phyloP scores from a whole-genome alignment of 78 protist species.

The Paulinella micropora region DNA sequence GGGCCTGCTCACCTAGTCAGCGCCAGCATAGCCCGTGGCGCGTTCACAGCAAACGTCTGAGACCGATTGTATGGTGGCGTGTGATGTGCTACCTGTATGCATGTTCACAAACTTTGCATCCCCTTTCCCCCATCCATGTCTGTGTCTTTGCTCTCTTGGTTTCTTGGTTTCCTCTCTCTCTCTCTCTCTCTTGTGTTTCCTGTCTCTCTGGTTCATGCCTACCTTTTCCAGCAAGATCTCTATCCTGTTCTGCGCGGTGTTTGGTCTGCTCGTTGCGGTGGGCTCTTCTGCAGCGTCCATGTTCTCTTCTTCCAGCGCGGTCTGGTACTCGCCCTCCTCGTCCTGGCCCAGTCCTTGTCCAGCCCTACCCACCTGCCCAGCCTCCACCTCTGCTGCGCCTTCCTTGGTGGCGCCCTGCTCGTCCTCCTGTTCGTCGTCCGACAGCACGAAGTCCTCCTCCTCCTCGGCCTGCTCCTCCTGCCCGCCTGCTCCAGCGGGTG shows the following conservation, averaged over 20 bases:
- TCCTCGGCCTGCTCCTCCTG: constrained; percentile 21
- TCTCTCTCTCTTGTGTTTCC: constrained; percentile 13
- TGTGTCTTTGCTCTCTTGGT: not conserved
- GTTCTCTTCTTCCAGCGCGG: not conserved
- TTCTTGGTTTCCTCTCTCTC: constrained; percentile 5
- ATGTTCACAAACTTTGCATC: too few species aligned
- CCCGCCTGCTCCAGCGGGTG: too few species aligned
- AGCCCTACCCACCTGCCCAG: constrained; percentile 6
- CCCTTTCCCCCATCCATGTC: not conserved
- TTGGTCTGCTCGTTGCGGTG: too few species aligned
- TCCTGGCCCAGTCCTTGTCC: too few species aligned
- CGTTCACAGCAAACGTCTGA: too few species aligned
- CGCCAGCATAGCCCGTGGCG: not conserved
- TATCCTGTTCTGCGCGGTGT: too few species aligned
- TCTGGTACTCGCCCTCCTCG: not conserved
- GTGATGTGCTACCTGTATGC: too few species aligned
- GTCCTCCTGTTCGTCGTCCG: too few species aligned
- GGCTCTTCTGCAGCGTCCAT: constrained; percentile 22
- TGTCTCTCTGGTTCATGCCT: too few species aligned
- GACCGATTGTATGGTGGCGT: too few species aligned
- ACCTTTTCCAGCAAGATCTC: too few species aligned
- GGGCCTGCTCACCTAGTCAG: not conserved
- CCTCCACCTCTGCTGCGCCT: too few species aligned
- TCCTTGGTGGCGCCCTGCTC: not conserved
- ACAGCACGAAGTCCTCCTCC: not conserved